Base-by-base conservation (phyloP, 768 basidiomycete genomes). In the Pleurotus tuoliensis region DNA sequence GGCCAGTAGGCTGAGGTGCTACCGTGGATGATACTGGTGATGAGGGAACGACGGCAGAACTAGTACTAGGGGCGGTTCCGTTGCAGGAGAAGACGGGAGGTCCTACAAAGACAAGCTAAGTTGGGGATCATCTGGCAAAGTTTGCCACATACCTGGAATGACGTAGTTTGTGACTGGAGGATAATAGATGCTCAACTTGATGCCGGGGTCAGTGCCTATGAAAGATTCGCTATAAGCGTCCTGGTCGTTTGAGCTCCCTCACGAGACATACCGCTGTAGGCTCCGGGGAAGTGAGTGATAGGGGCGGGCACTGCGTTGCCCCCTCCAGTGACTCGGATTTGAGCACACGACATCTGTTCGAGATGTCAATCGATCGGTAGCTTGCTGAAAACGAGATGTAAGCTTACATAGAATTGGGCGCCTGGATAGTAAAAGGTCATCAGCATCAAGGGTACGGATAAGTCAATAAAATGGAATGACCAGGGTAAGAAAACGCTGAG, bases 201-300 rank as follows among this genome's bases (percentile, higher is more conserved):
- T 53, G 22, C 51, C 51, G n/a, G 51, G 51, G 15, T 53, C 51
- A n/a, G 51, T 53, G 18, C 37, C 51, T 52, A 52, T 15, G 15
- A n/a, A 24, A 22, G 5, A 16, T 20, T n/a, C 37, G 34, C 16
- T 15, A 15, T 18, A 16, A 30, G 39, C 4, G 6, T 18, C 1
- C 30, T 15, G 22, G 18, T 27, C 4, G n/a, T 12, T 40, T 5
- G 22, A 5, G 24, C 13, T 12, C 1, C 9, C 30, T 30, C 30
- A 30, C 0, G 1, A 1, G 12, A 53, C 38, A 22, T 53, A 41
- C 51, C 37, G 18, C 13, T 13, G 20, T 53, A 53, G 39, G 51
- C 39, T 24, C 51, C 51, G 13, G 51, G 51, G 51, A 53, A 53
- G 18, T 41, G 13, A 4, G 51, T 24, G n/a, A 41, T 53, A 39